These are phyloP conservation scores for Cercospora sp. DNA, from an alignment of 2,329 filamentous ascomycete species.

Conservation along the genomic window DNA sequence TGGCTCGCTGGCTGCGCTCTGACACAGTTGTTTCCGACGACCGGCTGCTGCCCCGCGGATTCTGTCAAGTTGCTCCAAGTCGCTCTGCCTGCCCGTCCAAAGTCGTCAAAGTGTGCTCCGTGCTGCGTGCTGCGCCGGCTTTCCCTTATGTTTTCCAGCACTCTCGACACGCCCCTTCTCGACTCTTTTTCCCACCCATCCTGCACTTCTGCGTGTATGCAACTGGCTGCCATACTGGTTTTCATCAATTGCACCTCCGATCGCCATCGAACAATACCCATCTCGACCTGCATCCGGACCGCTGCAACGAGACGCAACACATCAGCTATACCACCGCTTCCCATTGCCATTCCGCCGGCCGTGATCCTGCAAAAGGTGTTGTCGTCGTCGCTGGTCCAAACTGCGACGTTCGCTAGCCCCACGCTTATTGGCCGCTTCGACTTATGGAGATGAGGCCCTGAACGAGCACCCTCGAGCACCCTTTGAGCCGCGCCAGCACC, in stretches of 20 bases:
- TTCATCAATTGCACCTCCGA: slow-evolving; percentile 13
- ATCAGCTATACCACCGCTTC: not conserved
- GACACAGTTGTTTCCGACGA: slow-evolving; percentile 7
- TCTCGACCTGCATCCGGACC: not conserved
- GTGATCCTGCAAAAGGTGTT: not conserved
- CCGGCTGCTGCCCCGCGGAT: slow-evolving; percentile 10
- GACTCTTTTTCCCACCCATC: slow-evolving; percentile 19
- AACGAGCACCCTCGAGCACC: slow-evolving; percentile 2
- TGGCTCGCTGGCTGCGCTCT: not conserved
- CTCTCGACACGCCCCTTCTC: slow-evolving; percentile 12
- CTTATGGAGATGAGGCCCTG: slow-evolving; percentile 12
- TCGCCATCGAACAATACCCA: slow-evolving; percentile 1
- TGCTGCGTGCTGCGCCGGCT: slow-evolving; percentile 15
- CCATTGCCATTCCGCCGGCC: not conserved
- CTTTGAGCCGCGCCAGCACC: not conserved
- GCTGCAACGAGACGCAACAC: not conserved
- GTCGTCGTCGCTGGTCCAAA: slow-evolving; percentile 11
- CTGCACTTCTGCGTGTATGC: slow-evolving; percentile 1
- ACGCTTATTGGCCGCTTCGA: slow-evolving; percentile 16
- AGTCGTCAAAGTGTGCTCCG: not conserved
- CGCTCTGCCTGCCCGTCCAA: not conserved
- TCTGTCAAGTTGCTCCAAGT: not conserved
- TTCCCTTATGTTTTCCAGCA: slow-evolving; percentile 4
- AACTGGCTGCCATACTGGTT: not conserved
- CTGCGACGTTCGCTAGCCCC: slow-evolving; percentile 11